Base-by-base conservation (phyloP, 2,329 filamentous ascomycete species). In the Cladosporium sp. region DNA sequence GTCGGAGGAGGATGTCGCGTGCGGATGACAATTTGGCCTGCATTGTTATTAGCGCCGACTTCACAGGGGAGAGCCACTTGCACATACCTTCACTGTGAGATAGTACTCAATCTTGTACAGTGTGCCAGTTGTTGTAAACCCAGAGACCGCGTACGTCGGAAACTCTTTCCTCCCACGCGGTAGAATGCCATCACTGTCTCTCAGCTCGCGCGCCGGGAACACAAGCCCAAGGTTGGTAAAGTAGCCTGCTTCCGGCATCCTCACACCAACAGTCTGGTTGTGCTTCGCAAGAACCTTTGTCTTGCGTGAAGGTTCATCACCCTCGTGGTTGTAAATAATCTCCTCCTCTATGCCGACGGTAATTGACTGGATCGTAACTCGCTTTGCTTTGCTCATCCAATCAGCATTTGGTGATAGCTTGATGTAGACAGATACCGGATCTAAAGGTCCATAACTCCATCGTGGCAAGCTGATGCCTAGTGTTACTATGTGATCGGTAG, bases 31-130 rank as follows among this genome's bases (percentile, higher is more conserved):
- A 84, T 79, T 93, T 90, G 46, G 93, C 94, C 94, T 98, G 71
- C 6, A 36, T 43, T 48, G 25, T 21, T 66, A 32, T 65, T 46
- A 34, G 32, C 46, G 23, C 28, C 3, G 28, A 25, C 28, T 13
- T 6, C 21, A 5, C 6, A 18, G 26, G 2, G 2, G 23, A 25
- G 14, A 25, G n/a, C 25, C 13, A 18, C 36, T 18, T 30, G 36
- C n/a, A 54, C 48, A 18, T 83, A 97, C 94, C 88, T 97, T 97
- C 69, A 98, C 92, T 61, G 88, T 93, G 63, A 98, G 81, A 77
- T 94, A 99, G 76, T 97, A 99, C 79, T 99, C 94, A 76, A 99
- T 97, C 79, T 97, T 98, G 83, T 99, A 99, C 16, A 99, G 85
- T 39, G 90, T 94, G 36, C 92, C 96, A 8, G 91, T 91, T 0